A percentile compares a stretch with the other conserved stretches of the same genome.
Conservation (phyloP, 352 stramenopile genomes). For the Phytophthora europaea region DNA sequence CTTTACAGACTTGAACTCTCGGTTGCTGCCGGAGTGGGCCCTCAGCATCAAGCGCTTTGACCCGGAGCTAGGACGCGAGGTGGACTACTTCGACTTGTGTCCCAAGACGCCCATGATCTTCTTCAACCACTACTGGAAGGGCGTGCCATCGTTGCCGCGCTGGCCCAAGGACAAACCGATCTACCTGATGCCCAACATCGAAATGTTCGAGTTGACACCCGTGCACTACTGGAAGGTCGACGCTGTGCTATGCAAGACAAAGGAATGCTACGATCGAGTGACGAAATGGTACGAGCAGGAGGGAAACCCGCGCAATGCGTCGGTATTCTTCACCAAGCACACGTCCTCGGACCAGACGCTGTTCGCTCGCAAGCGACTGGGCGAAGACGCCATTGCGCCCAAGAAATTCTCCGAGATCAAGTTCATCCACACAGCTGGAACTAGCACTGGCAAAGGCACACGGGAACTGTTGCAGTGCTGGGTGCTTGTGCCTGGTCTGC, state of each 20-base stretch:
- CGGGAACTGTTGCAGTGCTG: constrained; percentile 62
- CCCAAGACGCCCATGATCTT: constrained; percentile 60
- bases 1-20: constrained; percentile 41
- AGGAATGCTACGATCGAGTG: constrained; percentile 51
- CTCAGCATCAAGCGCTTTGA: constrained; percentile 40
- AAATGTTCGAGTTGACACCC: constrained; percentile 60
- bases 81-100: constrained; percentile 71
- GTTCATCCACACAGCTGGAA: constrained; percentile 66
- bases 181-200: constrained; percentile 47
- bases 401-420: constrained; percentile 53
- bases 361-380: constrained; percentile 29
- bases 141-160: constrained; percentile 6
- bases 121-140: constrained; percentile 72
- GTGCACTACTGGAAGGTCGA: constrained; percentile 61
- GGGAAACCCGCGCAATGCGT: constrained; percentile 38
- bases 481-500: constrained; percentile 50
- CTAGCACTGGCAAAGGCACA: constrained; percentile 64
- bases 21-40: constrained; percentile 44
- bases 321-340: constrained; percentile 64
- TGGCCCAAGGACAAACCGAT: constrained; percentile 53
- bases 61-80: constrained; percentile 16
- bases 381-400: constrained; percentile 17
- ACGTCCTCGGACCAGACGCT: constrained; percentile 52
- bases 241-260: constrained; percentile 72
- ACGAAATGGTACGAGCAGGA: constrained; percentile 60